Base-by-base conservation (phyloP, 2,329 filamentous ascomycete species). In the Tolypocladium ovalisporum region DNA sequence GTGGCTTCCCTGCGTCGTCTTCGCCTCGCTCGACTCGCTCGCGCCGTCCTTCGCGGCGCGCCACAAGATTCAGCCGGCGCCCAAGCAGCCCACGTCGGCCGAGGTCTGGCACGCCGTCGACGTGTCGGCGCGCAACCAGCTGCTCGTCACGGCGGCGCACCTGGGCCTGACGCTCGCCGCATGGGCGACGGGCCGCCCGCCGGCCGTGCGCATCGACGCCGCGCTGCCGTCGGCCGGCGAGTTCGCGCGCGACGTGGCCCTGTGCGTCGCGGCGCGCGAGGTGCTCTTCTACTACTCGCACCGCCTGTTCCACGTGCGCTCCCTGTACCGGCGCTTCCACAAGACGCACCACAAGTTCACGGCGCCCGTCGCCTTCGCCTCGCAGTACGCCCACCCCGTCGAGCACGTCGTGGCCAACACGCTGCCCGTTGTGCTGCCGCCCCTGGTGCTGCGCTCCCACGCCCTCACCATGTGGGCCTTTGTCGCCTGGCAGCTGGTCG, bases 271-370 rank as follows among this genome's bases (percentile, higher is more conserved):
- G 9, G 60, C 74, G 9, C 76, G 80, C 53, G 81, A 84, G 62
- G 60, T 73, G 1, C 61, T 80, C 22, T 84, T 84, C 67, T 84
- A 84, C 69, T 81, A 81, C 62, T 65, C 71, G 29, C 81, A 84
- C 65, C 77, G 81, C 8, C 62, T 79, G 3, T 69, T 84, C 5
- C 81, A 84, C 66, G 64, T 70, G 7, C 77, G 74, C 0, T 65
- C 61, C 7, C 65, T 81, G 7, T 84, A 83, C 69, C 66, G 66
- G 13, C 67, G 67, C 36, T 75, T 84, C 58, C 81, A 84, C 70
- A 83, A 83, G 61, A 70, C 70, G 27, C 81, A 84, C 62, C 81
- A 84, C 68, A 70, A 70, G 29, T 84, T 82, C 69, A 79, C 75
- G 0, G 79, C 80, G 1, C 81, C 80, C 0, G 75, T 84, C 2